Evolutionary conservation across 306 rosid genomes (phyloP).

Genomic region (Alnus glutinosa): DNA sequence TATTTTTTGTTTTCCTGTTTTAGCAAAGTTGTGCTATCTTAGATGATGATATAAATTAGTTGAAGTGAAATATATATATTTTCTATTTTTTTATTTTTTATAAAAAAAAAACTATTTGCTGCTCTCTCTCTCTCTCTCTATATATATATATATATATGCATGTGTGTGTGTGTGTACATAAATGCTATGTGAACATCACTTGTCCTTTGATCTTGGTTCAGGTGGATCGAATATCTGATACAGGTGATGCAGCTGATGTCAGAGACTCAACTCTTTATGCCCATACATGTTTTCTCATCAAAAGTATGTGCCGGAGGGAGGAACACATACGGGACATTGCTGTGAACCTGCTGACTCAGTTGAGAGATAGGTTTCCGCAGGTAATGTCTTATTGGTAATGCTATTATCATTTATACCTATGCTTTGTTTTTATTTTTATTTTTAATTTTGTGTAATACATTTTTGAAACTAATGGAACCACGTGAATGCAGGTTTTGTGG

Average conservation of each 20-base stretch:
- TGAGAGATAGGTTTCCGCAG: conserved; percentile 95
- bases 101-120: background rate
- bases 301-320: conserved; percentile 86
- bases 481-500: conserved; percentile 84
- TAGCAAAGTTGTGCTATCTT: background rate
- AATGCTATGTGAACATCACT: conserved; percentile 24
- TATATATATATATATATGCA: no score
- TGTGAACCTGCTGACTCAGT: conserved; percentile 82
- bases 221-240: conserved; percentile 89
- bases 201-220: conserved; percentile 51
- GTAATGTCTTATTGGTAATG: conserved; percentile 30
- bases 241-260: conserved; percentile 76
- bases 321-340: conserved; percentile 82
- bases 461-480: conserved; percentile 32
- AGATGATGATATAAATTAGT: background rate
- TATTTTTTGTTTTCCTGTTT: background rate
- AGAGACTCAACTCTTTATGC: conserved; percentile 76
- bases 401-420: conserved; percentile 15
- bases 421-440: background rate
- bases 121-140: background rate
- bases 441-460: conserved; percentile 25
- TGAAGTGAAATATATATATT: background rate
- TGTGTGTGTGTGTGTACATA: background rate
- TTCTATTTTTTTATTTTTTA: background rate
- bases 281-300: conserved; percentile 83